These are phyloP conservation scores for Ceratobasidium theobromae DNA, from an alignment of 1,284 basidiomycete genomes.

Conservation along the genomic window DNA sequence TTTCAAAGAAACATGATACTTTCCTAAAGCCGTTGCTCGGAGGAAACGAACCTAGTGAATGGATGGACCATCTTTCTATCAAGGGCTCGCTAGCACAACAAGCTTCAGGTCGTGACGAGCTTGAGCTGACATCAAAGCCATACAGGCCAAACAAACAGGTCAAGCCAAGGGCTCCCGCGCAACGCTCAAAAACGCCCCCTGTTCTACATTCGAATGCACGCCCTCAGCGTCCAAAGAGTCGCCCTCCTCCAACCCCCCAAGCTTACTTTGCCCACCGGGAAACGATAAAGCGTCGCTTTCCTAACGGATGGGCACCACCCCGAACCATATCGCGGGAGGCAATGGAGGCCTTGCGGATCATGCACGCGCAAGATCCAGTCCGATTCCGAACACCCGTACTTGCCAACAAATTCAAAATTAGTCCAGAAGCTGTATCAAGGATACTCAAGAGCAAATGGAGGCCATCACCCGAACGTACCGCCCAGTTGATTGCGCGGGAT, in stretches of 20 bases:
- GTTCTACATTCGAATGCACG: too few species aligned
- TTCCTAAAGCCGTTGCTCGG: too few species aligned
- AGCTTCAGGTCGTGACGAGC: too few species aligned
- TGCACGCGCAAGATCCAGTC: slow-evolving; percentile 70
- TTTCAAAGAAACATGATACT: too few species aligned
- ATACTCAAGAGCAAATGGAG: slow-evolving; percentile 83
- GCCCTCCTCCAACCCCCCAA: slow-evolving; percentile 51
- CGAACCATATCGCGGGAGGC: slow-evolving; percentile 87
- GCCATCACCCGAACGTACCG: slow-evolving; percentile 47
- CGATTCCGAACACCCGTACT: slow-evolving; percentile 71
- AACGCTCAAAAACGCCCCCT: too few species aligned
- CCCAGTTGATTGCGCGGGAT: slow-evolving; percentile 45
- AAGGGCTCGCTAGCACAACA: too few species aligned
- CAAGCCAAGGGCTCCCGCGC: too few species aligned
- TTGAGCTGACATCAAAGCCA: too few species aligned
- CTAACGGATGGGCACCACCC: slow-evolving; percentile 81
- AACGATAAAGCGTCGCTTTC: slow-evolving; percentile 62
- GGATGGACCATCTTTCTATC: too few species aligned
- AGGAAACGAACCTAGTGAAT: too few species aligned
- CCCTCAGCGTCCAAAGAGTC: neutral
- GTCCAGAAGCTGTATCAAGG: slow-evolving; percentile 81
- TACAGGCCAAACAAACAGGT: too few species aligned
- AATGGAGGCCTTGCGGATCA: slow-evolving; percentile 79
- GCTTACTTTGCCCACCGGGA: slow-evolving; percentile 58
- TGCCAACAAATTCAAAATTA: slow-evolving; percentile 78